Base-by-base conservation (phyloP, 1,284 basidiomycete species). In the Phellinidium pouzarii region DNA sequence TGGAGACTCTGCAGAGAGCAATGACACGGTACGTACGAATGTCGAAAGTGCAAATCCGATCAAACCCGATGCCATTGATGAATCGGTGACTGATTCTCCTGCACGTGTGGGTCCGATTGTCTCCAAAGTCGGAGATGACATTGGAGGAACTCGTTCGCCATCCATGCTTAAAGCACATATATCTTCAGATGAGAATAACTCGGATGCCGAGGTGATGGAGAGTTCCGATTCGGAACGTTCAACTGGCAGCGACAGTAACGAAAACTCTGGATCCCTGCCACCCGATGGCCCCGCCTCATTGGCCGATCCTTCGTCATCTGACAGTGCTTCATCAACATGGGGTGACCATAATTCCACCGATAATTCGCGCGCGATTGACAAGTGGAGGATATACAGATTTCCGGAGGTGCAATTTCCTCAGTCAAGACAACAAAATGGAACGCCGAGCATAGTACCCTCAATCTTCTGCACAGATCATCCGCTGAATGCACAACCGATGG, bases 301-400 rank as follows among this genome's bases (percentile, higher is more conserved):
- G 41, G 12, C 9, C 17, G 29, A 11, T 3, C 6, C 51, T 14
- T 29, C 57, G 2, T 29, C 57, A 6, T 29, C 43, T 12, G 44
- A 22, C 36, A 37, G 44, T 37, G 52, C 48, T 43, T 44, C 48
- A 44, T 3, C 37, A n/a, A 7, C n/a, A 17, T 20, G 37, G 19
- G 19, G 37, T 25, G 40, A 55, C 7, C 52, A 58, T 50, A 55
- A 58, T 38, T 52, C 62, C 43, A 55, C 59, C 5, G 58, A 22
- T 4, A n/a, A 48, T 27, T 29, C 61, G 12, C 78, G 76, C 25
- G 74, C 83, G 12, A 80, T 88, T 55, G 88, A 88, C 63, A 84
- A 86, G 78, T 89, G 87, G 87, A 72, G 87, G 55, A 68, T 87
- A 60, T 88, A 87, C 63, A 75, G 85, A 34, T 90, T 88, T 69